Conservation (phyloP, 208 protist genomes). For the Wallacemonas sp. region DNA sequence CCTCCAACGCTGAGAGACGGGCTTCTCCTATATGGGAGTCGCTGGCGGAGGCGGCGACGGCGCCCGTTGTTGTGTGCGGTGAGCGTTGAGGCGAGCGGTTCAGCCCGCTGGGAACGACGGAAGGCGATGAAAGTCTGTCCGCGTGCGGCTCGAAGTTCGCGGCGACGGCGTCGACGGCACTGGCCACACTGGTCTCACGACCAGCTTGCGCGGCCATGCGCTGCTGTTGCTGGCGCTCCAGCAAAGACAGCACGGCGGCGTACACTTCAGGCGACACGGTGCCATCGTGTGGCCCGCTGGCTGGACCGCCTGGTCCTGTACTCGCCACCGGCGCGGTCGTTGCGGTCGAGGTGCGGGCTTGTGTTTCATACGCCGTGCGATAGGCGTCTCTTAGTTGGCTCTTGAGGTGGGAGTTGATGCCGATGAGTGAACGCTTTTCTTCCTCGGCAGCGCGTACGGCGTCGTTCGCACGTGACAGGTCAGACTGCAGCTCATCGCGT, state of each 20-base stretch:
- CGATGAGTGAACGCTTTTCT: conserved; percentile 79
- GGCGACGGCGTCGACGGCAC: conserved; percentile 5
- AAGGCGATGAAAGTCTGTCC: too few species aligned
- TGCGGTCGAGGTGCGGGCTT: neutral
- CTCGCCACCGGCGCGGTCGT: neutral
- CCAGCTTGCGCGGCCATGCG: conserved; percentile 2
- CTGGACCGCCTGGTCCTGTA: neutral
- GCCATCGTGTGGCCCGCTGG: neutral
- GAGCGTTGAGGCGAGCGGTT: neutral
- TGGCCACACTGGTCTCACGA: neutral
- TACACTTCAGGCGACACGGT: conserved; percentile 21
- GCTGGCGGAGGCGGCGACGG: too few species aligned
- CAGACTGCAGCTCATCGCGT: conserved; percentile 51
- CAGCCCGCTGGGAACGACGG: neutral
- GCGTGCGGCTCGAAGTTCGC: conserved; percentile 2
- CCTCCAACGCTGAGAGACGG: conserved; percentile 41
- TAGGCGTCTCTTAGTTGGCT: conserved; percentile 82
- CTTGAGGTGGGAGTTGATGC: conserved; percentile 86
- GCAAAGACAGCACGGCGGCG: conserved; percentile 15
- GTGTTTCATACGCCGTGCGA: conserved; percentile 29
- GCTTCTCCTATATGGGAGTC: too few species aligned
- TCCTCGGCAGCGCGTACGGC: conserved; percentile 43
- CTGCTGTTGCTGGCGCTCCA: conserved; percentile 11
- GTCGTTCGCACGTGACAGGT: conserved; percentile 45
- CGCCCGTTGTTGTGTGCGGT: neutral